A percentile compares a stretch with the other conserved stretches of the same genome.
These are phyloP conservation scores for Rhodamnia rubescens DNA, from an alignment of 345 rosid genomes.

Conservation along the genomic window DNA sequence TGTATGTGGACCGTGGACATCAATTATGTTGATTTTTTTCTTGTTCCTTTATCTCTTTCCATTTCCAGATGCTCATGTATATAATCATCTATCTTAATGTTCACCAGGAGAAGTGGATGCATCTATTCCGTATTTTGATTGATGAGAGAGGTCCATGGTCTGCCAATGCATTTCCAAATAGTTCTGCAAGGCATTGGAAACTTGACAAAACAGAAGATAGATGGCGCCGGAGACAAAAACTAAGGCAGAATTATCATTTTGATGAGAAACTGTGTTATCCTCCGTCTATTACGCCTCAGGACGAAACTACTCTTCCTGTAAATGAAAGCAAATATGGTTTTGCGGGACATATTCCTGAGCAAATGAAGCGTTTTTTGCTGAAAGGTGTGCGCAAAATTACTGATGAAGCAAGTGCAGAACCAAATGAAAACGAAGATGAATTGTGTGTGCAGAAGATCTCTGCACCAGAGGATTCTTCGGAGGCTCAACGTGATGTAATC, in stretches of 20 bases:
- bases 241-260: slow-evolving; percentile 85
- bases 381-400: slow-evolving; percentile 77
- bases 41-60: neutral
- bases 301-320: slow-evolving; percentile 28
- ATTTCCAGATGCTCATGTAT: neutral
- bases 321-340: slow-evolving; percentile 48
- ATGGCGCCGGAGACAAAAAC: slow-evolving; percentile 91
- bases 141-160: slow-evolving; percentile 99
- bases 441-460: slow-evolving; percentile 26
- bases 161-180: slow-evolving; percentile 85
- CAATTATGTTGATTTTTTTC: neutral
- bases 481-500: slow-evolving; percentile 28
- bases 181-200: slow-evolving; percentile 66
- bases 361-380: slow-evolving; percentile 86
- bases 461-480: slow-evolving; percentile 33
- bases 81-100: neutral
- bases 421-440: slow-evolving; percentile 46
- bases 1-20: slow-evolving; percentile 21
- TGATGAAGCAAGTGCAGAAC: slow-evolving; percentile 71
- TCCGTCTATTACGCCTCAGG: slow-evolving; percentile 33
- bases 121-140: slow-evolving; percentile 80
- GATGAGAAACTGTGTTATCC: slow-evolving; percentile 72
- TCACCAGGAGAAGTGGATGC: slow-evolving; percentile 85
- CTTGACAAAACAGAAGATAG: slow-evolving; percentile 95
- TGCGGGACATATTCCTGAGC: slow-evolving; percentile 89